These are phyloP conservation scores for Suhomyces choctaworum DNA, from an alignment of 1,139 yeast species.

Conservation along the genomic window DNA sequence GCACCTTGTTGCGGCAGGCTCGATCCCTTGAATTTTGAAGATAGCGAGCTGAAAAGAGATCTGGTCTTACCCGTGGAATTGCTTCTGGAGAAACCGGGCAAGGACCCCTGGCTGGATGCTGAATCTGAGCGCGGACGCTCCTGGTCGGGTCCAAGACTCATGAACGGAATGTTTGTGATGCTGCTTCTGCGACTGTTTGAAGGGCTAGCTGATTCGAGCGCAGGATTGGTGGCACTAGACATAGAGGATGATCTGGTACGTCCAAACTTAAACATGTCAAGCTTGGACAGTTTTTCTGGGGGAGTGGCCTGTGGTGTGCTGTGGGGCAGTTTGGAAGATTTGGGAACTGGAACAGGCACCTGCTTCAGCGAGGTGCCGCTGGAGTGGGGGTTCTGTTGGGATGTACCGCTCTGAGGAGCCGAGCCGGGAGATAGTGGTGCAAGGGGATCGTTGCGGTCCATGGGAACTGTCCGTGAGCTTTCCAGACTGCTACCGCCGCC, in stretches of 20 bases:
- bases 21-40: conserved; percentile 52
- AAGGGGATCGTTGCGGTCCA: too few species aligned
- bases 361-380: not conserved
- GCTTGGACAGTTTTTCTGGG: conserved; percentile 19
- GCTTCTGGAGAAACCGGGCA: conserved; percentile 24
- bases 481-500: too few species aligned
- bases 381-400: not conserved
- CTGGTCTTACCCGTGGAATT: conserved; percentile 35
- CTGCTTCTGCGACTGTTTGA: conserved; percentile 24
- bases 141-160: not conserved
- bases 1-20: not conserved
- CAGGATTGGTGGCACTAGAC: conserved; percentile 16
- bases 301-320: conserved; percentile 7
- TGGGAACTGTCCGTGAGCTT: too few species aligned
- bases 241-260: conserved; percentile 35
- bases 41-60: conserved; percentile 51
- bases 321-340: conserved; percentile 1
- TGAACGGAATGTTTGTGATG: conserved; percentile 9
- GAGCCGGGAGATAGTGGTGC: too few species aligned
- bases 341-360: conserved; percentile 10
- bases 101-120: conserved; percentile 12
- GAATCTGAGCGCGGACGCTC: conserved; percentile 1
- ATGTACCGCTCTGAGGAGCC: too few species aligned
- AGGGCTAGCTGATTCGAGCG: not conserved
- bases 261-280: conserved; percentile 30